Base-by-base conservation (phyloP, 2,329 filamentous ascomycete species). In the Nemania diffusa region DNA sequence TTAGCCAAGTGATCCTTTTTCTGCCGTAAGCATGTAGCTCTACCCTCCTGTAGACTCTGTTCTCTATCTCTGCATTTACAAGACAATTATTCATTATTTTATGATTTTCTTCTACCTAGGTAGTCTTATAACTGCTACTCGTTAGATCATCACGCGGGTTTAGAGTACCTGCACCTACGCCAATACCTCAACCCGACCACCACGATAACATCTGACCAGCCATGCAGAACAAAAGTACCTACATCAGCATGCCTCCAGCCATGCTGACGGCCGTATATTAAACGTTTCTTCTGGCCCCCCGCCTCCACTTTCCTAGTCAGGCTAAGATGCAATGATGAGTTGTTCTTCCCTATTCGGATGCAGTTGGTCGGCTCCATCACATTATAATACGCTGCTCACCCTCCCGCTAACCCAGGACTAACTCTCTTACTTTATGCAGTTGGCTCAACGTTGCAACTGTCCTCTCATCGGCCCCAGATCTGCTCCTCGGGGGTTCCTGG, bases 351-450 rank as follows among this genome's bases (percentile, higher is more conserved):
- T 56, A 56, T 40, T 46, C 27, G 29, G 59, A 67, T 69, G 67
- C 64, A 68, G 67, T 68, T 69, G 56, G 64, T 56, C 26, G 34
- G 26, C 57, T 59, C 46, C 29, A 44, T 60, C 57, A 51, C 50
- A 63, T 60, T 60, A 69, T 62, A 69, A 67, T 64, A 61, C 56
- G 53, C 57, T 46, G 48, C 52, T 34, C 27, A 34, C 48, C 63
- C 56, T 46, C 55, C 60, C 60, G 40, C 37, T 64, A 42, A 55
- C 40, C 53, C 60, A 40, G 42, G 37, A 32, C 24, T 27, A 34
- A 48, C 64, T 52, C 60, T 53, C 48, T 62, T 52, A 57, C 55
- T 62, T 48, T 48, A 71, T 71, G 69, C 69, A 71, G 69, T 71
- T 71, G 69, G 69, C 67, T 65, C 50, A 42, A 57, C 44, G 60